Evolutionary conservation across 257 asterid species (phyloP).

Genomic region (Jaltomata sinuosa): DNA sequence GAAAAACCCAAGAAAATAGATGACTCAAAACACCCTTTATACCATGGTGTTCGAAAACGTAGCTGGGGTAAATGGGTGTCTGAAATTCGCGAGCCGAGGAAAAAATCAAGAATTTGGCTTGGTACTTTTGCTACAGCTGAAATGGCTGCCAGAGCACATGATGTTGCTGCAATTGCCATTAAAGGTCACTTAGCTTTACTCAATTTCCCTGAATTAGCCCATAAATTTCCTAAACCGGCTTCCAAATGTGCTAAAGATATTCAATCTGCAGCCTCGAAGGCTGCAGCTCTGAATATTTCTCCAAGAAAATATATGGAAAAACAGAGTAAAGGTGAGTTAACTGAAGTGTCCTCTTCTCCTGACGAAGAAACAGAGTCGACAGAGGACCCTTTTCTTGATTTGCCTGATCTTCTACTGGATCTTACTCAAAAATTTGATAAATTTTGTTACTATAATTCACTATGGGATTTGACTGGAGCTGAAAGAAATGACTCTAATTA

Average conservation of each 20-base stretch:
- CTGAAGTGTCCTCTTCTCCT: neutral
- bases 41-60: slow-evolving; percentile 53
- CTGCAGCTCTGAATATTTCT: slow-evolving; percentile 19
- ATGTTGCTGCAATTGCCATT: slow-evolving; percentile 39
- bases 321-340: neutral
- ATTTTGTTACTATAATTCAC: neutral
- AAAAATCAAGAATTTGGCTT: slow-evolving; percentile 45
- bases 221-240: slow-evolving; percentile 21
- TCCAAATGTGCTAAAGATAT: slow-evolving; percentile 34
- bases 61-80: slow-evolving; percentile 60
- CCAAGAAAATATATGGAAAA: neutral
- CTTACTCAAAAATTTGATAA: slow-evolving; percentile 9
- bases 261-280: slow-evolving; percentile 33
- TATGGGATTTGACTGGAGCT: slow-evolving; percentile 7
- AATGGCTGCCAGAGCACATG: slow-evolving; percentile 55
- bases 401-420: slow-evolving; percentile 46
- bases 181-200: slow-evolving; percentile 36
- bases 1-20: neutral
- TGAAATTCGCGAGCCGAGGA: slow-evolving; percentile 41
- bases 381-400: slow-evolving; percentile 40
- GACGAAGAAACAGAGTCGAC: slow-evolving; percentile 9
- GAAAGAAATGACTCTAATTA: neutral
- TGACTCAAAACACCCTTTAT: slow-evolving; percentile 12
- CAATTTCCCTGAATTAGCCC: slow-evolving; percentile 35
- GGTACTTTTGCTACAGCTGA: slow-evolving; percentile 42